Base-by-base conservation (phyloP, 352 stramenopile genomes). In the Phytopythium kandeliae region DNA sequence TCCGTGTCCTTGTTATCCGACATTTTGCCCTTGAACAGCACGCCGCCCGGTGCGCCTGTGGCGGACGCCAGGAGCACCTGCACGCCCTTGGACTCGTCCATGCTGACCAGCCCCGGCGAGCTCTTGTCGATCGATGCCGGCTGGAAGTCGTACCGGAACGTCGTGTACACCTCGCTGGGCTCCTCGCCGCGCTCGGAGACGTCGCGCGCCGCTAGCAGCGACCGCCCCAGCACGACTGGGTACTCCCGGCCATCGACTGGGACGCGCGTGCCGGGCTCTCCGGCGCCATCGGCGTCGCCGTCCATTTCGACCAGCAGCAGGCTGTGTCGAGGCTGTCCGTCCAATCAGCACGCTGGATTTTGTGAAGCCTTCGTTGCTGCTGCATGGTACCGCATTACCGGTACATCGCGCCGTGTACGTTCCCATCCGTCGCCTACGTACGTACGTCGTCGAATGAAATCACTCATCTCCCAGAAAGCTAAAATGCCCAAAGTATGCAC, bases 61-160 rank as follows among this genome's bases (percentile, higher is more conserved):
- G 70, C 77, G 33, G 73, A 78, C 19, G 69, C 71, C 57, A 86
- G 74, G 30, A 85, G 61, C 52, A 94, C 81, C 22, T 86, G 73
- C 19, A 86, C 74, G 36, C 67, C 65, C 21, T 43, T 68, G 17
- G 78, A 86, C 6, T 69, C 60, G 48, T 91, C 79, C 35, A 86
- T 60, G 44, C 63, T 78, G 36, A 92, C 84, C 17, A 94, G 65
- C 0, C 79, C 81, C 10, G 72, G 75, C 34, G 74, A 69, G 28
- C 57, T 65, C 34, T 75, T 78, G 62, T 94, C 77, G 8, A 92
- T 69, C 0, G 84, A 94, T 21, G 84, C 84, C 11, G 84, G 81
- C 50, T 86, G 82, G 53, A 94, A 94, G 51, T 94, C 81, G 54
- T 94, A 94, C 24, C 83, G 69, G 51, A 94, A 91, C 8, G 81